Evolutionary conservation across 345 rosid genomes (phyloP).

Genomic region (Pistacia vera): DNA sequence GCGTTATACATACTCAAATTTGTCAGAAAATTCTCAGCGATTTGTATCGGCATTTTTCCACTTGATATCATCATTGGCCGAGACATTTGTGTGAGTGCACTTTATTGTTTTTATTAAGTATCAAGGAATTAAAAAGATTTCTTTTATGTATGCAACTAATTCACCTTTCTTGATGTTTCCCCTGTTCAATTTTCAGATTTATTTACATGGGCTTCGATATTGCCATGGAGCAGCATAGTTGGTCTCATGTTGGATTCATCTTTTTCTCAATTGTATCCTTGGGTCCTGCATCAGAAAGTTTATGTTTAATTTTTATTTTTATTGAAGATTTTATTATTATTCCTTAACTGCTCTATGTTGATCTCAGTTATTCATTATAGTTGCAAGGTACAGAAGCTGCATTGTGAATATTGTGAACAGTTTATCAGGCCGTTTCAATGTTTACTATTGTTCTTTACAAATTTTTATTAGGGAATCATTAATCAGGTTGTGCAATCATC

Average conservation of each 20-base stretch:
- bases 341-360: conserved; percentile 49
- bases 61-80: conserved; percentile 96
- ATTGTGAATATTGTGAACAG: conserved; percentile 12
- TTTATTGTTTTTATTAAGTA: conserved; percentile 10
- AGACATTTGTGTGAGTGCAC: conserved; percentile 80
- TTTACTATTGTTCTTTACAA: not conserved
- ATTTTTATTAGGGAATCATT: conserved; percentile 27
- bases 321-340: conserved; percentile 26
- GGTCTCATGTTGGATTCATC: conserved; percentile 97
- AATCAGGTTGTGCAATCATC: conserved; percentile 24
- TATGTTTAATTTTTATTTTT: not conserved
- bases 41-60: conserved; percentile 94
- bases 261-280: conserved; percentile 98
- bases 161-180: conserved; percentile 12
- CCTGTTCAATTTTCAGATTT: conserved; percentile 62
- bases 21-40: conserved; percentile 89
- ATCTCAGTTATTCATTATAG: conserved; percentile 73
- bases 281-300: conserved; percentile 13
- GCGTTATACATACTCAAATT: conserved; percentile 88
- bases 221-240: conserved; percentile 98
- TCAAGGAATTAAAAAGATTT: conserved; percentile 15
- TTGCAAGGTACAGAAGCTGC: conserved; percentile 72
- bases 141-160: conserved; percentile 6
- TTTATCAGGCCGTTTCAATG: conserved; percentile 1
- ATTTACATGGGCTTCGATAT: conserved; percentile 99